Conservation (phyloP, 2,329 filamentous ascomycete species). For the Pyrenochaeta sp. region DNA sequence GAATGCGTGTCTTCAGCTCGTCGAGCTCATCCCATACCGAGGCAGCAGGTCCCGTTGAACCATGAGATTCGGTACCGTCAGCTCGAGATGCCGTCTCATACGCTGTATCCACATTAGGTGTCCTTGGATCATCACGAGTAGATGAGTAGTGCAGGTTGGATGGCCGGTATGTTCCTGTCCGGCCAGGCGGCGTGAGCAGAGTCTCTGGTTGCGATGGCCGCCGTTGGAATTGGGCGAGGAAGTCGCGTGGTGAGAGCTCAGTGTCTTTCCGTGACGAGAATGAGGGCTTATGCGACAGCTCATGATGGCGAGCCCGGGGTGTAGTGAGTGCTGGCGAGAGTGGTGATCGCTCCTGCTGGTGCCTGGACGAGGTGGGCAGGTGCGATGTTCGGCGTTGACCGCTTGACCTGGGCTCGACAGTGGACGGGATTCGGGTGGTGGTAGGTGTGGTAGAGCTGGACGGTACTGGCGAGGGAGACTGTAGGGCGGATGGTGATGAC, state of each 20-base stretch:
- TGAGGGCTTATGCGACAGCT: constrained; percentile 42
- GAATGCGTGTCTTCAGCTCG: constrained; percentile 91
- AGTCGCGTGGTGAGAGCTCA: constrained; percentile 45
- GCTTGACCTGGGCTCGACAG: constrained; percentile 36
- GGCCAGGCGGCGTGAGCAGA: constrained; percentile 42
- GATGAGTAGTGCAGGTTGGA: constrained; percentile 50
- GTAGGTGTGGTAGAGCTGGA: constrained; percentile 37
- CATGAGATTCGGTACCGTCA: constrained; percentile 76
- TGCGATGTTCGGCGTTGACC: constrained; percentile 44
- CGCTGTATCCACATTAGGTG: constrained; percentile 34
- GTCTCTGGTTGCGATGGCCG: constrained; percentile 45
- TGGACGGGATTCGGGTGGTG: constrained; percentile 37
- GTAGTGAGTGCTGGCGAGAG: constrained; percentile 37
- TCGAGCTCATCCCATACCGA: constrained; percentile 98
- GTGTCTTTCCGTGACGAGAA: constrained; percentile 38
- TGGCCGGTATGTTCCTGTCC: constrained; percentile 43
- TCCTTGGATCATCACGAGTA: constrained; percentile 38
- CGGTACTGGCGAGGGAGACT: constrained; percentile 36
- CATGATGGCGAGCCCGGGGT: constrained; percentile 34
- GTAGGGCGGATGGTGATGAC: constrained; percentile 43
- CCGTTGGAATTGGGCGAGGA: constrained; percentile 42
- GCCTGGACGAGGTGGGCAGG: constrained; percentile 39
- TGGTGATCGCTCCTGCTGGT: constrained; percentile 36
- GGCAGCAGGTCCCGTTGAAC: constrained; percentile 86
- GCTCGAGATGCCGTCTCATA: constrained; percentile 41